phyloP scores from a whole-genome alignment of 257 asterid genomes.

The Solanum sejunctum region DNA sequence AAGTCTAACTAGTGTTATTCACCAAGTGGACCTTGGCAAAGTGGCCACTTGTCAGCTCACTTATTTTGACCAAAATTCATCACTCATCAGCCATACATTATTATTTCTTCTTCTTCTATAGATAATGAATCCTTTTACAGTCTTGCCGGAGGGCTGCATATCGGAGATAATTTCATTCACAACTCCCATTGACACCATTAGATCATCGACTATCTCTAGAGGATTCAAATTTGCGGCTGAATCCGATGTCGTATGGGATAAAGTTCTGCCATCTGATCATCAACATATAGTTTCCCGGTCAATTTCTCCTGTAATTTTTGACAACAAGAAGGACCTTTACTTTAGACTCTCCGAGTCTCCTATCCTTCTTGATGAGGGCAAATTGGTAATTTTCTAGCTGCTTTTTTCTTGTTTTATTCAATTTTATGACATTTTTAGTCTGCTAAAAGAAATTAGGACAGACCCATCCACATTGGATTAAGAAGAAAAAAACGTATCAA shows the following conservation, averaged over 20 bases:
- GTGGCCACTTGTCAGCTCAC: background rate
- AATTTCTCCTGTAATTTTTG: slow-evolving; percentile 4
- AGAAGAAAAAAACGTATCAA: no score
- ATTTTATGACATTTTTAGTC: no score
- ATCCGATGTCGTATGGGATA: slow-evolving; percentile 5
- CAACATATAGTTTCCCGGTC: slow-evolving; percentile 13
- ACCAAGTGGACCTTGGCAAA: background rate
- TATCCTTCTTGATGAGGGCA: slow-evolving; percentile 22
- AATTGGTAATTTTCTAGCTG: slow-evolving; percentile 7
- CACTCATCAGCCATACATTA: background rate
- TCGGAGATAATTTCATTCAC: slow-evolving; percentile 34
- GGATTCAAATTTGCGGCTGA: slow-evolving; percentile 28
- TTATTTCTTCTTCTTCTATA: background rate
- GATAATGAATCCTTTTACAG: background rate
- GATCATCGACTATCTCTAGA: slow-evolving; percentile 22
- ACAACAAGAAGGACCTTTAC: slow-evolving; percentile 24
- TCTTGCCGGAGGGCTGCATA: slow-evolving; percentile 37
- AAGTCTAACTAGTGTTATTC: background rate
- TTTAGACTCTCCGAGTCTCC: slow-evolving; percentile 18
- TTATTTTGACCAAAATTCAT: background rate
- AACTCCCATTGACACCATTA: slow-evolving; percentile 32
- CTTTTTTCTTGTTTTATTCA: no score
- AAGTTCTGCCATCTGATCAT: slow-evolving; percentile 27
- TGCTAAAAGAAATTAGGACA: no score
- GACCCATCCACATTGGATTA: no score